Base-by-base conservation (phyloP, 2,329 filamentous ascomycete genomes). In the Alternaria consortialis region DNA sequence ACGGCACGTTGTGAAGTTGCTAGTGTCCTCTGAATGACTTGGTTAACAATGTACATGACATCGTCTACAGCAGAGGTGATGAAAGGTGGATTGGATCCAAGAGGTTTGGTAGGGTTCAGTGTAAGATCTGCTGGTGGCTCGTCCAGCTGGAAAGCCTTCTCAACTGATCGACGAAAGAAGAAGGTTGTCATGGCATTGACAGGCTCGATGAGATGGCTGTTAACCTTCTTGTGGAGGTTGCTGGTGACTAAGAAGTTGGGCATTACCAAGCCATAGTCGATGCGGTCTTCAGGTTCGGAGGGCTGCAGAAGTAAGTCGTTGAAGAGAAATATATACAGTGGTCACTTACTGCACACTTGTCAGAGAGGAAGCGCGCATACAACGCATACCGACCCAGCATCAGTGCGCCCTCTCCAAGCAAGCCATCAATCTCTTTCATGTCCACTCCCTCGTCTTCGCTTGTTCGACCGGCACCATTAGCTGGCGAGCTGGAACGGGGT, bases 31-130 rank as follows among this genome's bases (percentile, higher is more conserved):
- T 96, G 91, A 7, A 98, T 84, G 34, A 98, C 91, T 52, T 94
- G 90, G 75, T 96, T 97, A 75, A 97, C 92, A 70, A 99, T 97
- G 80, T 98, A 99, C 94, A 99, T 98, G 74, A 98, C 93, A 80
- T 97, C 95, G 81, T 99, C 95, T 8, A 99, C 94, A 0, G 94
- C 94, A 2, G 94, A 93, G 43, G 95, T 94, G 71, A 99, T 97
- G 74, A 92, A 96, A 0, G 95, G 95, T 3, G 93, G 87, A 69
- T 93, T 93, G 59, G 89, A 87, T 53, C 90, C 88, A 43, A 97
- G 84, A 4, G 90, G 84, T 72, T 86, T 91, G 72, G 86, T 89
- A 42, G 90, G 84, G 73, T 90, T 92, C 34, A 99, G 83, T 0
- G 91, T 91, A 20, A 99, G 82, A 20, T 93, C 93, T 1, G 85